Conservation (phyloP, 2,329 filamentous ascomycete species). For the Paraphaeosphaeria sporulosa region DNA sequence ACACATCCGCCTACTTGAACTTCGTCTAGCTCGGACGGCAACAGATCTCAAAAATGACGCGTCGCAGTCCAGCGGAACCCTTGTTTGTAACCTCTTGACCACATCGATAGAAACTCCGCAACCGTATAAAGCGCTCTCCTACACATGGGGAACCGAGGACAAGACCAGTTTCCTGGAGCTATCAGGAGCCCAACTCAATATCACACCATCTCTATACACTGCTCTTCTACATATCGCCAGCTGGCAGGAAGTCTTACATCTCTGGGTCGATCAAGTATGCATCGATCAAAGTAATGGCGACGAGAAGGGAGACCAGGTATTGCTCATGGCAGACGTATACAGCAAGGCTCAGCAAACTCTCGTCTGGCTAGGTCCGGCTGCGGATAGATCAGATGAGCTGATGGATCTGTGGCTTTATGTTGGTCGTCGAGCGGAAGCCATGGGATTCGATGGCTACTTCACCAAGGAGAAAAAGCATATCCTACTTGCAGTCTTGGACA, state of each 20-base stretch:
- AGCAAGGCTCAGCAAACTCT: slow-evolving; percentile 25
- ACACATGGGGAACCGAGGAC: background rate
- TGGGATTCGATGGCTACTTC: background rate
- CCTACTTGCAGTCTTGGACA: background rate
- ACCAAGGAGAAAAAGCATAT: background rate
- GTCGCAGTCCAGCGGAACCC: background rate
- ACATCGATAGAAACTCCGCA: background rate
- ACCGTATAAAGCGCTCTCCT: background rate
- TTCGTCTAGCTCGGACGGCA: background rate
- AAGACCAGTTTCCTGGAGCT: background rate
- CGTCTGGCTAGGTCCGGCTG: slow-evolving; percentile 30
- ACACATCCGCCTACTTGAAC: background rate
- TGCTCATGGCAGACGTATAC: slow-evolving; percentile 39
- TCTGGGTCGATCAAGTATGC: slow-evolving; percentile 41
- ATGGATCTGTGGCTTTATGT: background rate
- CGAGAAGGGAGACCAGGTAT: slow-evolving; percentile 34
- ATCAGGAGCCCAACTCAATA: background rate
- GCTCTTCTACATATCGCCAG: slow-evolving; percentile 15
- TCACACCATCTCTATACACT: slow-evolving; percentile 12
- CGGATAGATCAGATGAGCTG: background rate
- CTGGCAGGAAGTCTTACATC: slow-evolving; percentile 1
- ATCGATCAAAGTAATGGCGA: slow-evolving; percentile 35
- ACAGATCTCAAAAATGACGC: background rate
- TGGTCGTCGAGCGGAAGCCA: background rate
- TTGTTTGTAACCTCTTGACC: background rate